Percentiles rank a stretch among this genome's conserved stretches.
These are phyloP conservation scores for Suhomyces kilbournensis DNA, from an alignment of 805 yeast genomes.

Conservation along the genomic window DNA sequence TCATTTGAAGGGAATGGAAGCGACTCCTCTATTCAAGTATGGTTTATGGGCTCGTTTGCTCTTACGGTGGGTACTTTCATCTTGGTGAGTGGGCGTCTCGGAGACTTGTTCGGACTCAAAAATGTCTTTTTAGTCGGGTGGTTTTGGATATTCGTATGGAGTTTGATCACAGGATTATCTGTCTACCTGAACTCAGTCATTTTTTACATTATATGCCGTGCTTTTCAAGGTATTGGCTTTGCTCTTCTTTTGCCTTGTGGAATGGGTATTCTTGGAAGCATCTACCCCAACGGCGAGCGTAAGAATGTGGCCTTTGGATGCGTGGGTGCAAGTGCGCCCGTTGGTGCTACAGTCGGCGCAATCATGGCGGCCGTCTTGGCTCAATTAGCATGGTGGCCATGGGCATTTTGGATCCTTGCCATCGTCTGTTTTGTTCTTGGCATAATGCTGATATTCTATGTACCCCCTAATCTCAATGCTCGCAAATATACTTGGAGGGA, in stretches of 20 bases:
- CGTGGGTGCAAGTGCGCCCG: conserved; percentile 61
- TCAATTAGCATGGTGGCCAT: conserved; percentile 54
- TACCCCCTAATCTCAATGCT: conserved; percentile 17
- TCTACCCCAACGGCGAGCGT: conserved; percentile 41
- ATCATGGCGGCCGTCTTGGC: conserved; percentile 48
- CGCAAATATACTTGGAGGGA: conserved; percentile 10
- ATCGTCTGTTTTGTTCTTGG: conserved; percentile 37
- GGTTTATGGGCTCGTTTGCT: conserved; percentile 74
- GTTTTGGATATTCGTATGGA: conserved; percentile 54
- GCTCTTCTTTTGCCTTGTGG: conserved; percentile 60
- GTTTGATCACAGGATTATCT: conserved; percentile 58
- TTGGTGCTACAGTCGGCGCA: conserved; percentile 58
- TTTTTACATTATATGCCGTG: conserved; percentile 46
- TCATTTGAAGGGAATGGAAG: conserved; percentile 17
- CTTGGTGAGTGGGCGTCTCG: conserved; percentile 63
- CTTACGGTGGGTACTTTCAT: conserved; percentile 73
- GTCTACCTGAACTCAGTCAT: conserved; percentile 46
- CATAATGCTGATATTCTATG: conserved; percentile 27
- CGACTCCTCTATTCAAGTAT: conserved; percentile 9
- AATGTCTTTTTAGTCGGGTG: conserved; percentile 54
- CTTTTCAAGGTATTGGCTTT: conserved; percentile 63
- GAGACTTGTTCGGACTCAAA: conserved; percentile 69
- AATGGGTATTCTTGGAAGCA: conserved; percentile 51
- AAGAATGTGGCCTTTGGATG: conserved; percentile 55
- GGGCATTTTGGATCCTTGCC: conserved; percentile 52